Conservation (phyloP, 352 stramenopile genomes). For the Thalassiosira pacifica region DNA sequence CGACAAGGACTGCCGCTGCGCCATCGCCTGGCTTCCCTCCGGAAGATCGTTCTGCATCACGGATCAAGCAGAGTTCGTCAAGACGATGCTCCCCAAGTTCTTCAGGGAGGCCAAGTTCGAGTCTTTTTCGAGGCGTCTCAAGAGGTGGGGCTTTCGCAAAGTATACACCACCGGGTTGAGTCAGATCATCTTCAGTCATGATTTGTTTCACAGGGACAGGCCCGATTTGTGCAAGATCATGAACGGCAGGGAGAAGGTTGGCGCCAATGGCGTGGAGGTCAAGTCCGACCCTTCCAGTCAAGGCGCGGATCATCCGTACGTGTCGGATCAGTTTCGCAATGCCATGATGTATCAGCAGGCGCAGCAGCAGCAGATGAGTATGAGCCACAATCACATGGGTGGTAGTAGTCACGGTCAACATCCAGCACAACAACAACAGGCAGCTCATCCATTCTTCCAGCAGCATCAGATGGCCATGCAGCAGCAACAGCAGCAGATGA, state of each 20-base stretch:
- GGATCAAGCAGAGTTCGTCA: slow-evolving; percentile 57
- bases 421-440: too few species aligned
- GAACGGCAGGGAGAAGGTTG: neutral
- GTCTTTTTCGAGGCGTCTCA: slow-evolving; percentile 66
- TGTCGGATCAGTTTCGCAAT: slow-evolving; percentile 2
- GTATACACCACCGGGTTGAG: slow-evolving; percentile 57
- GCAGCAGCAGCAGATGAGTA: neutral
- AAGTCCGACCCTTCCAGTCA: slow-evolving; percentile 9
- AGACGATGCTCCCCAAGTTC: slow-evolving; percentile 53
- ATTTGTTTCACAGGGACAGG: slow-evolving; percentile 68
- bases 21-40: slow-evolving; percentile 62
- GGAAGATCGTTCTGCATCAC: slow-evolving; percentile 61
- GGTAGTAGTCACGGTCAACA: too few species aligned
- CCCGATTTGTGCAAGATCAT: slow-evolving; percentile 38
- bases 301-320: neutral
- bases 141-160: slow-evolving; percentile 69
- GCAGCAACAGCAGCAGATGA: slow-evolving; percentile 15
- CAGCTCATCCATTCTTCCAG: neutral
- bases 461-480: slow-evolving; percentile 18
- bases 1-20: slow-evolving; percentile 66
- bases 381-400: too few species aligned
- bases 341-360: slow-evolving; percentile 1
- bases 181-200: slow-evolving; percentile 70
- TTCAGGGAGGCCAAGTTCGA: slow-evolving; percentile 68
- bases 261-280: neutral